Evolutionary conservation across 2,329 filamentous ascomycete species (phyloP), one percentile per base, ranked within the genome.

Genomic region (Exophiala alcalophila): DNA sequence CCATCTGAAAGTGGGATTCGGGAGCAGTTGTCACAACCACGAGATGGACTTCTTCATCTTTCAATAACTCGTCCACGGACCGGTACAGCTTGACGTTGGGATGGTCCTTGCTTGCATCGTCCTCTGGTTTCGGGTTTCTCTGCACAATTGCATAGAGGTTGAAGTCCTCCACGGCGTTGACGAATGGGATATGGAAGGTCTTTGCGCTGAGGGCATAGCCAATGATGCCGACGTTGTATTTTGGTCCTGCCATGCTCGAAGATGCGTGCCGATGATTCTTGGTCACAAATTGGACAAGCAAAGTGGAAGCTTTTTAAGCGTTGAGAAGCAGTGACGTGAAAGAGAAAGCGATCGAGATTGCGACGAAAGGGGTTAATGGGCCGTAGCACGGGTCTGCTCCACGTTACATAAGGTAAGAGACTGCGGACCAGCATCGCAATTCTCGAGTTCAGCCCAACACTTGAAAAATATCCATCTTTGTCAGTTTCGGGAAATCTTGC

Each of bases 121-220:
- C 76, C 38, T 72, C 69, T 2, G 75, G 65, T 52, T 75, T 77
- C 4, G 84, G 84, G 4, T 69, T 77, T 47, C 86, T 80, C 65
- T 92, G 86, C 19, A 91, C 82, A 54, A 92, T 81, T 51, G 83
- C 79, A 60, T 87, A 78, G 14, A 91, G 77, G 38, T 73, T 80
- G 60, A 89, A 74, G 40, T 77, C 69, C 5, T 80, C 72, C 0
- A 82, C 78, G 20, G 74, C 73, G 39, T 70, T 68, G 65, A 92
- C 76, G 66, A 89, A 85, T 50, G 86, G 86, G 59, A 91, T 88
- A 65, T 92, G 86, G 67, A 91, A 92, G 66, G 84, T 73, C 61
- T 89, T 90, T 65, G 86, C 86, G 42, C 73, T 77, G 58, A 80
- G 62, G 55, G 77, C 77, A 60, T 80, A 81, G 57, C 78, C 77